Evolutionary conservation across 108 stramenopile species (phyloP).

Genomic region (Pseudonitzschia pungens): DNA sequence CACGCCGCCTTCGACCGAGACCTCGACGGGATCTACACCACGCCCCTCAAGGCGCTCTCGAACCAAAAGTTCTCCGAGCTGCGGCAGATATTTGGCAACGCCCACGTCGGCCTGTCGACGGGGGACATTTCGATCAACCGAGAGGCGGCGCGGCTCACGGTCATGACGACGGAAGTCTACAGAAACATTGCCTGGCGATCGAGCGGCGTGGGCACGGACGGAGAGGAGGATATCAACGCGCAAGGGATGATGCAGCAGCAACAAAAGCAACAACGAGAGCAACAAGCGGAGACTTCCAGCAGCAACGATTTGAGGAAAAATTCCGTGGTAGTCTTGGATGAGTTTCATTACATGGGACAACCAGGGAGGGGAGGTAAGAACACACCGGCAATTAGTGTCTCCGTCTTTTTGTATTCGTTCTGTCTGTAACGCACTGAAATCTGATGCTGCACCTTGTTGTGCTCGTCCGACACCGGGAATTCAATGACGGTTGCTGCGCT

Average conservation of each 20-base stretch:
- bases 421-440: neutral
- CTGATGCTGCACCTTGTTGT: neutral
- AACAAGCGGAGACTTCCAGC: neutral
- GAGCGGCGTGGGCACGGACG: neutral
- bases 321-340: slow-evolving; percentile 90
- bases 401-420: neutral
- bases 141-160: slow-evolving; percentile 69
- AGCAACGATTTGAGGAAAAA: slow-evolving; percentile 63
- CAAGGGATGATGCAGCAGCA: too few relatives aligned
- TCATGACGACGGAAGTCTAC: slow-evolving; percentile 97
- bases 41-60: slow-evolving; percentile 91
- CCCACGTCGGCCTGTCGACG: slow-evolving; percentile 58
- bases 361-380: slow-evolving; percentile 71
- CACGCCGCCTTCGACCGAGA: slow-evolving; percentile 62
- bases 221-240: slow-evolving; percentile 11
- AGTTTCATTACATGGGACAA: slow-evolving; percentile 97
- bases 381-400: neutral
- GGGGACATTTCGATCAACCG: slow-evolving; percentile 89
- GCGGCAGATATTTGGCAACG: slow-evolving; percentile 71
- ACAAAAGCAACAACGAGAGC: too few relatives aligned
- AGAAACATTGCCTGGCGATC: slow-evolving; percentile 89
- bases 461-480: too few relatives aligned
- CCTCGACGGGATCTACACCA: slow-evolving; percentile 84
- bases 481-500: too few relatives aligned
- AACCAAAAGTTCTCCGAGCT: slow-evolving; percentile 95